Percentiles rank a stretch among this genome's conserved stretches.
phyloP scores from a whole-genome alignment of 2,329 filamentous ascomycete species.

The Aureobasidium sp. region DNA sequence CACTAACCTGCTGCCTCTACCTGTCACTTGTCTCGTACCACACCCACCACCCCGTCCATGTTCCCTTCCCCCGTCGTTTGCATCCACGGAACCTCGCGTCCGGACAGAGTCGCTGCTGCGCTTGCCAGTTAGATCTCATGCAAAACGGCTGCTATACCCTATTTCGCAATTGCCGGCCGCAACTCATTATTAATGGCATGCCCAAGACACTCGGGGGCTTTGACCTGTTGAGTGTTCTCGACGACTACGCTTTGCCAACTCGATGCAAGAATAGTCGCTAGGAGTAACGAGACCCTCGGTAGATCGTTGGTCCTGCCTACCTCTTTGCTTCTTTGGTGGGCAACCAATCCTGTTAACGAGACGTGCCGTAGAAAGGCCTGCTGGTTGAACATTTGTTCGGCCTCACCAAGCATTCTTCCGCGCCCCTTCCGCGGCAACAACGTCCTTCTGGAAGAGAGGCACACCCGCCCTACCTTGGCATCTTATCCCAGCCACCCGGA shows the following conservation, averaged over 20 bases:
- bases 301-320: no score
- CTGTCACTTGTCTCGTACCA: slow-evolving; percentile 12
- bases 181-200: neutral
- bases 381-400: neutral
- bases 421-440: slow-evolving; percentile 1
- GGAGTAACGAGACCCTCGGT: no score
- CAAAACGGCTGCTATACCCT: slow-evolving; percentile 13
- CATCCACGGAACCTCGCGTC: neutral
- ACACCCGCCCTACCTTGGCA: slow-evolving; percentile 7
- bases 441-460: slow-evolving; percentile 12
- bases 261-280: no score
- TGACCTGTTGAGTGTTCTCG: no score
- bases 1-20: neutral
- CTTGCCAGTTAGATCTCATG: neutral
- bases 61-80: slow-evolving; percentile 14
- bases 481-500: neutral
- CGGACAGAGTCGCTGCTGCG: neutral
- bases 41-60: no score
- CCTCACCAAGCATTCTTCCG: slow-evolving; percentile 5
- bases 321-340: neutral
- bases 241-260: no score
- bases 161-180: slow-evolving; percentile 1
- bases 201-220: no score
- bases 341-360: neutral
- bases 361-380: slow-evolving; percentile 12